phyloP scores from a whole-genome alignment of 225 moss, liverwort and hornwort genomes.

The Physcomitrium patens region DNA sequence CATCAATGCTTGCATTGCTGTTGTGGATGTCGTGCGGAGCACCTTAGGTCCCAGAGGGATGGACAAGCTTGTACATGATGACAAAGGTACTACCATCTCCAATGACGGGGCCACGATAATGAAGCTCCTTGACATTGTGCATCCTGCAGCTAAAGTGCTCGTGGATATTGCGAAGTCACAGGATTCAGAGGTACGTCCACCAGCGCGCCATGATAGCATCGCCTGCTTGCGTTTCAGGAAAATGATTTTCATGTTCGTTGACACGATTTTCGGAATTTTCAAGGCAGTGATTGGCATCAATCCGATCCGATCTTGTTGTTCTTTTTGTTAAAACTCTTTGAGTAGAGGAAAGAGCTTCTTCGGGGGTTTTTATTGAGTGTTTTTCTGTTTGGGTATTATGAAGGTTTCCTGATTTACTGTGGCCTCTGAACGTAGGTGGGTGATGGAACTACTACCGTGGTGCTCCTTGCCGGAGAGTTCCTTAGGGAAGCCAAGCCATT shows the following conservation, averaged over 20 bases:
- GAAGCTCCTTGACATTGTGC: slow-evolving; percentile 98
- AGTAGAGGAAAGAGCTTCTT: not conserved
- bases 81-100: slow-evolving; percentile 95
- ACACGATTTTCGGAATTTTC: not conserved
- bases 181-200: slow-evolving; percentile 78
- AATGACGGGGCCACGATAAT: slow-evolving; percentile 99
- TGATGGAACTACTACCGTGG: slow-evolving; percentile 98
- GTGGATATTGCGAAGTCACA: slow-evolving; percentile 99
- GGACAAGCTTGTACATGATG: slow-evolving; percentile 96
- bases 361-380: not conserved
- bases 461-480: slow-evolving; percentile 96
- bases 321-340: not conserved
- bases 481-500: slow-evolving; percentile 95
- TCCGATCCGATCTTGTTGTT: not conserved
- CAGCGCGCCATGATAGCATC: not conserved
- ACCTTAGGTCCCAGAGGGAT: slow-evolving; percentile 94
- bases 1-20: slow-evolving; percentile 98
- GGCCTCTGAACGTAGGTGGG: slow-evolving; percentile 64
- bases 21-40: slow-evolving; percentile 93
- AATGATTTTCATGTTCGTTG: not conserved
- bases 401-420: not conserved
- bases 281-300: not conserved
- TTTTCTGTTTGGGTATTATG: not conserved
- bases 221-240: not conserved
- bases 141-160: slow-evolving; percentile 96